Evolutionary conservation across 2,329 filamentous ascomycete species (phyloP).

Genomic region (Cercospora brassicicola): DNA sequence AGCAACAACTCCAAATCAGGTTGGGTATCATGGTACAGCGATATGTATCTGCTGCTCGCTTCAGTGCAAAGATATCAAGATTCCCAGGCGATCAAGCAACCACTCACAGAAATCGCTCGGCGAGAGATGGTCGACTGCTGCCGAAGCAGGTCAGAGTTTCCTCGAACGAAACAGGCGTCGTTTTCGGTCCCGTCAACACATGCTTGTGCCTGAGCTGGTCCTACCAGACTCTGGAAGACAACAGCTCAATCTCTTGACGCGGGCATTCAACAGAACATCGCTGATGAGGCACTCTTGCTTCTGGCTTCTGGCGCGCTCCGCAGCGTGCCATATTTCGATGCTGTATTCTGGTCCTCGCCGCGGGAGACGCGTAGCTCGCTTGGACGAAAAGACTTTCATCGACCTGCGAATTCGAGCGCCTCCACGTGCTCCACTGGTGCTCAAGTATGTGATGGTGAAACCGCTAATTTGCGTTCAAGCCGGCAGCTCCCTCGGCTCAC

Average conservation of each 20-base stretch:
- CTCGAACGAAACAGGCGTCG: not conserved
- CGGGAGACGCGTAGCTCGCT: not conserved
- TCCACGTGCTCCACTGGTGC: not conserved
- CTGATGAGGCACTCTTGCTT: not conserved
- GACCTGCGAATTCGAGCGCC: not conserved
- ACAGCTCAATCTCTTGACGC: not conserved
- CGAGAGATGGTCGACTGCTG: not conserved
- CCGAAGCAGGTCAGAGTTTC: not conserved
- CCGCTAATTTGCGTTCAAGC: not conserved
- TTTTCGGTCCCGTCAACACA: not conserved
- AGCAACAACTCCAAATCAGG: not conserved
- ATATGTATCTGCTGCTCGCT: not conserved
- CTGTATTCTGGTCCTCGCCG: not conserved
- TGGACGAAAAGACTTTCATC: not conserved
- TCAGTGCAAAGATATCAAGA: not conserved
- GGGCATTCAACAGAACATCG: not conserved
- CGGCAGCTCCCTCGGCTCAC: slow-evolving; percentile 10
- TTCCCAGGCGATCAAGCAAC: not conserved
- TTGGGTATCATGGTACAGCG: not conserved
- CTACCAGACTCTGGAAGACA: not conserved
- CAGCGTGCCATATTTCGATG: not conserved
- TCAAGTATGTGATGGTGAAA: not conserved
- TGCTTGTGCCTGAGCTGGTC: not conserved
- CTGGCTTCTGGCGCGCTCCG: not conserved
- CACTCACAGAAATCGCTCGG: not conserved